Base-by-base conservation (phyloP, 1,139 yeast genomes). In the Blastobotrys malaysiensis region DNA sequence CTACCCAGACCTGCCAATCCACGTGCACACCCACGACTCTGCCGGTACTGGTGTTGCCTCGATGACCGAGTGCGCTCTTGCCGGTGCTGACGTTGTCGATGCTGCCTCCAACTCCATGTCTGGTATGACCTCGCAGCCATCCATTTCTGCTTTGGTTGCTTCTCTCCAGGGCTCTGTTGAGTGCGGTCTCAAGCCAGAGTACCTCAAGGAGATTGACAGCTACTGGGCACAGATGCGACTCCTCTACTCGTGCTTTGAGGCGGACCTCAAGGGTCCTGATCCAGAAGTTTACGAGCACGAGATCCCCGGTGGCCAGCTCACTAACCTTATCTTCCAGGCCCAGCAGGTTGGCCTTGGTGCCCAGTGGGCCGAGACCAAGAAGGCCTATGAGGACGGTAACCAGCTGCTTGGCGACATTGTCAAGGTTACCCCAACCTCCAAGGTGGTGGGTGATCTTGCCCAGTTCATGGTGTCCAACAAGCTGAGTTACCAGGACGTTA, bases 201-300 rank as follows among this genome's bases (percentile, higher is more conserved):
- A 81, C 64, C 89, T 89, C 51, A 82, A 95, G 66, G 93, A 85
- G 68, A 73, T 93, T 63, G 99, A 93, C 71, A 75, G 87, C 60
- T 93, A 93, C 80, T 93, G 99, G 99, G 96, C 95, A 46, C 98
- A 93, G 77, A 91, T 95, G 95, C 85, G 99, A 76, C 79, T 93
- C 67, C 78, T 95, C 63, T 93, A 93, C 78, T 87, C 97, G 50
- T 90, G 97, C 74, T 93, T 95, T 73, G 99, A 90, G 75, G 97
- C 99, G 52, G 98, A 93, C 68, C 82, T 93, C 73, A 95, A 93
- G 80, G 99, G 99, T 54, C 99, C 99, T 57, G 99, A 93, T 74
- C 98, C 99, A 63, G 99, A 93, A 74, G 99, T 93, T 54, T 93
- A 93, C 73, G 84, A 84, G 64, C 99, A 93, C 76, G 99, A 93